Conservation (phyloP, 176 grass and related monocot species). For the Sorghum bicolor region Sorghum_bicolor_NCBIv3 NC_012878.2:38275001-38275500, state of each 20-base stretch:
- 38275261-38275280: constrained; percentile 52
- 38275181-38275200: constrained; percentile 44
- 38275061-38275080: constrained; percentile 20
- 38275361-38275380: constrained; percentile 80
- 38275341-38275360: constrained; percentile 56
- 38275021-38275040: constrained; percentile 52
- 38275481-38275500: constrained; percentile 91
- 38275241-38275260: constrained; percentile 25
- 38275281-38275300: constrained; percentile 67
- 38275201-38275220: constrained; percentile 53
- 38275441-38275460: constrained; percentile 57
- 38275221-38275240: constrained; percentile 33
- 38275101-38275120: constrained; percentile 53
- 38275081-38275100: constrained; percentile 54
- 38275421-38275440: constrained; percentile 70
- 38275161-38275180: constrained; percentile 56
- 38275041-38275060: constrained; percentile 46
- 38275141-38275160: constrained; percentile 51
- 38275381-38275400: constrained; percentile 63
- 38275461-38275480: constrained; percentile 35
- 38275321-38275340: constrained; percentile 53
- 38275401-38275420: constrained; percentile 57
- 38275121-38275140: constrained; percentile 10
- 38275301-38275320: constrained; percentile 56
- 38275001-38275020: constrained; percentile 71